Evolutionary conservation across 768 basidiomycete species (phyloP).

Genomic region (Lactarius indigo): DNA sequence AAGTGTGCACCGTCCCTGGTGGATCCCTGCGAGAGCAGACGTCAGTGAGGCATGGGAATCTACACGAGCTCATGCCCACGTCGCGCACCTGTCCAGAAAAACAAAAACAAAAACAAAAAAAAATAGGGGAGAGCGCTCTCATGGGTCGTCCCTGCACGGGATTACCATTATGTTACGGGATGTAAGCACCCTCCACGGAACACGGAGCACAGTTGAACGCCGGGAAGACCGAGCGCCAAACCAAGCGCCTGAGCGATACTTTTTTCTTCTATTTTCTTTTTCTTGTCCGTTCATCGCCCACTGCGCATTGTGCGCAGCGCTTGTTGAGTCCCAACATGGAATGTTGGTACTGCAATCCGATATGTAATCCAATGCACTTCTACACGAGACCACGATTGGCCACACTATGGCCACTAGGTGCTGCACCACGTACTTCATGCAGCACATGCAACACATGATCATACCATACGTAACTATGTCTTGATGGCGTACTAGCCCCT

Average conservation of each 20-base stretch:
- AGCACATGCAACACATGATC: too few relatives aligned
- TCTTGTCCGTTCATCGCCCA: not conserved
- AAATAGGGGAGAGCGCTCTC: not conserved
- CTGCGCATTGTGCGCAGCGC: not conserved
- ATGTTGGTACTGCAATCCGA: not conserved
- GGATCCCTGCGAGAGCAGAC: conserved; percentile 11
- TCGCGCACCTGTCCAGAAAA: not conserved
- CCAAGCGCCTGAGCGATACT: not conserved
- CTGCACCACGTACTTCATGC: not conserved
- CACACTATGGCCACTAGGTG: too few relatives aligned
- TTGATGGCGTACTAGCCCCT: too few relatives aligned
- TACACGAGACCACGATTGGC: not conserved
- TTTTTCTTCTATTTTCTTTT: not conserved
- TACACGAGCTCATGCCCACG: not conserved
- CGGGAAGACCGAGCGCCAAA: not conserved
- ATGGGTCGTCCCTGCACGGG: not conserved
- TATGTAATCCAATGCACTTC: not conserved
- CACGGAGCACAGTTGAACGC: conserved; percentile 7
- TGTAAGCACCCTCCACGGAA: not conserved
- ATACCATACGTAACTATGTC: too few relatives aligned
- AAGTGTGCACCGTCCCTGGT: not conserved
- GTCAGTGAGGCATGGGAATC: not conserved
- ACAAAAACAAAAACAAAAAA: not conserved
- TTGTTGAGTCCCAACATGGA: not conserved
- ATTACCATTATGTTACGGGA: conserved; percentile 6